Percentiles rank a stretch among this genome's conserved stretches.
Evolutionary conservation across 1,284 basidiomycete genomes (phyloP).

Genomic region (Anthracocystis walkeri): DNA sequence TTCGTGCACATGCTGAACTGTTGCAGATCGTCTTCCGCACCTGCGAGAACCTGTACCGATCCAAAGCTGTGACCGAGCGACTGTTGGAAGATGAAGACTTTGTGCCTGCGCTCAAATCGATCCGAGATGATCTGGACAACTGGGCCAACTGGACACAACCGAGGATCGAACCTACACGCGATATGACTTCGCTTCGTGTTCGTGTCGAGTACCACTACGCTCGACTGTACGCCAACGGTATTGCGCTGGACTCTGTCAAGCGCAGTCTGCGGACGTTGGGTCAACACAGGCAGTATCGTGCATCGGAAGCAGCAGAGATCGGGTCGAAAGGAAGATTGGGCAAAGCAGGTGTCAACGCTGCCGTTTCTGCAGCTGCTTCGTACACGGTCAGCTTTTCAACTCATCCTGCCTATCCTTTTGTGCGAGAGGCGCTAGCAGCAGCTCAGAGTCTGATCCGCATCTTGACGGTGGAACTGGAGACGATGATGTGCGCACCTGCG

Average conservation of each 20-base stretch:
- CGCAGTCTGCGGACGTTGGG: conserved; percentile 39
- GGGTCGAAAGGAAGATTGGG: conserved; percentile 43
- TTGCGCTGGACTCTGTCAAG: conserved; percentile 55
- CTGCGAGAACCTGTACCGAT: conserved; percentile 53
- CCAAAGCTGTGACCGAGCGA: conserved; percentile 45
- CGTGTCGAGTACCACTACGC: conserved; percentile 58
- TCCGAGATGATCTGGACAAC: conserved; percentile 50
- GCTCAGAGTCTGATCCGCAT: conserved; percentile 56
- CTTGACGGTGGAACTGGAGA: conserved; percentile 51
- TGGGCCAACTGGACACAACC: conserved; percentile 57
- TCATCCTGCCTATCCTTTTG: conserved; percentile 56
- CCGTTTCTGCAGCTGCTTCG: conserved; percentile 25
- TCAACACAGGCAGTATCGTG: conserved; percentile 43
- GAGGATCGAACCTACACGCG: conserved; percentile 44
- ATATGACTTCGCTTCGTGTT: conserved; percentile 52
- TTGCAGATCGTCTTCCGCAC: conserved; percentile 53
- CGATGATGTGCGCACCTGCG: conserved; percentile 56
- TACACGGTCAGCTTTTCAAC: conserved; percentile 50
- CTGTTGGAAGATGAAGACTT: conserved; percentile 53
- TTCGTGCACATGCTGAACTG: conserved; percentile 49
- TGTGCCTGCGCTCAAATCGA: conserved; percentile 50
- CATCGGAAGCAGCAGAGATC: conserved; percentile 52
- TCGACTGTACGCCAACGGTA: conserved; percentile 51
- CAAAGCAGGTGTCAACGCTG: conserved; percentile 20
- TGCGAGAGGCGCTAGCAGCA: conserved; percentile 51